phyloP scores from a whole-genome alignment of 129 eudicot genomes.

The Artemisia tridentata region DNA sequence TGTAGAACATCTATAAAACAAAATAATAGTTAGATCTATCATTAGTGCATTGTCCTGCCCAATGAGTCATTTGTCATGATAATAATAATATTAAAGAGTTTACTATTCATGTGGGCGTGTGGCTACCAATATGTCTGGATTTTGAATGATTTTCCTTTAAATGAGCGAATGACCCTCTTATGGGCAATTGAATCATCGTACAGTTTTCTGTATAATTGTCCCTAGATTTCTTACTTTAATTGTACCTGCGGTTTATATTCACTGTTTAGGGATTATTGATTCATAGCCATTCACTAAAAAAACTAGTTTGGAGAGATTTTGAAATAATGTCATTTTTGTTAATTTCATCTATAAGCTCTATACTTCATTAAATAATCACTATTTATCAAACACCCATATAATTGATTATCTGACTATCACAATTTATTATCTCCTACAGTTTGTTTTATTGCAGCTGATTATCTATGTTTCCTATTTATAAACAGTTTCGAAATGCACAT shows the following conservation, averaged over 20 bases:
- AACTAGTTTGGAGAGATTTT: too few relatives aligned
- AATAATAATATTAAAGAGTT: neutral
- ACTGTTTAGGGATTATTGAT: too few relatives aligned
- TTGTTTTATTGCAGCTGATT: neutral
- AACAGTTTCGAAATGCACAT: neutral
- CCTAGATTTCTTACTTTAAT: slow-evolving; percentile 3
- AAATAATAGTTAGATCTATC: too few relatives aligned
- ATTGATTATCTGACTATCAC: too few relatives aligned
- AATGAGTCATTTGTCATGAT: too few relatives aligned
- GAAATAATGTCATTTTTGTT: too few relatives aligned
- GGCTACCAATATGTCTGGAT: neutral
- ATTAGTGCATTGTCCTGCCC: too few relatives aligned
- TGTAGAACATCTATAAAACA: neutral
- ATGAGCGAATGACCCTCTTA: neutral
- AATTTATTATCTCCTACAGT: neutral
- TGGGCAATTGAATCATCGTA: neutral
- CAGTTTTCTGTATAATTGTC: neutral
- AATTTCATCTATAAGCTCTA: too few relatives aligned
- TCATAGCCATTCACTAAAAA: too few relatives aligned
- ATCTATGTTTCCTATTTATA: neutral
- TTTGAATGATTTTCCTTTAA: neutral
- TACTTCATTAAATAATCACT: too few relatives aligned
- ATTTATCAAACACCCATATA: too few relatives aligned
- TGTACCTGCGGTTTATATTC: neutral
- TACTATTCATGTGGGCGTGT: neutral